phyloP scores from a whole-genome alignment of 73 alveolate genomes.

The Tetrahymena malaccensis region DNA sequence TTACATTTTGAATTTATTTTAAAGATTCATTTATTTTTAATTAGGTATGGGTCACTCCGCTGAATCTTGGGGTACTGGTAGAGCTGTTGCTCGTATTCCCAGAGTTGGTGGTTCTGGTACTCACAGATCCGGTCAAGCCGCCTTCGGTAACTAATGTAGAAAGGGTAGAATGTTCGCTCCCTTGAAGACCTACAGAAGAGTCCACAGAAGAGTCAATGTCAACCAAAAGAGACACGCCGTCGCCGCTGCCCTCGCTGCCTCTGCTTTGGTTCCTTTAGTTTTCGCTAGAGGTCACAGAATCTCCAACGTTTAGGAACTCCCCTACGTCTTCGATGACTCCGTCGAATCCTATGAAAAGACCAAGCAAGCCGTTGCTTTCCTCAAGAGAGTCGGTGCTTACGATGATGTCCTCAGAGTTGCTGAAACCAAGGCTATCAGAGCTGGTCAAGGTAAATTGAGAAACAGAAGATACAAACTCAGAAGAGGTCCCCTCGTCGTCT shows the following conservation, averaged over 20 bases:
- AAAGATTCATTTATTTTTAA: not conserved
- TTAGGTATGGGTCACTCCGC: constrained; percentile 98
- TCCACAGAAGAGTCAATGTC: constrained; percentile 96
- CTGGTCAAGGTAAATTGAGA: constrained; percentile 83
- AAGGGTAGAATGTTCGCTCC: constrained; percentile 99
- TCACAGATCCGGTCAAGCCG: constrained; percentile 98
- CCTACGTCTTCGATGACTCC: constrained; percentile 90
- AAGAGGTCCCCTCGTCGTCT: constrained; percentile 89
- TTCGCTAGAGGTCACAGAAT: constrained; percentile 99
- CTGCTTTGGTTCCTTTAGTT: constrained; percentile 93
- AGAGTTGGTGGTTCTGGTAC: constrained; percentile 99
- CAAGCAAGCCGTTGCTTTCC: constrained; percentile 73
- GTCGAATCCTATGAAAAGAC: constrained; percentile 78
- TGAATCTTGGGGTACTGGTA: constrained; percentile 99
- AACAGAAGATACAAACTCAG: constrained; percentile 79
- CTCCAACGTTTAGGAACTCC: constrained; percentile 89
- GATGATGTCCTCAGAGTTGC: constrained; percentile 62
- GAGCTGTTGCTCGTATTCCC: constrained; percentile 99
- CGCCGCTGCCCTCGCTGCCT: constrained; percentile 98
- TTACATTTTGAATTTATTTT: not conserved
- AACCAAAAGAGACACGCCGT: constrained; percentile 99
- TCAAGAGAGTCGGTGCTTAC: constrained; percentile 77
- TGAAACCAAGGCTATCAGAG: constrained; percentile 62
- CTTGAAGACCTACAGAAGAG: constrained; percentile 94
- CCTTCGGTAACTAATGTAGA: constrained; percentile 98